phyloP scores from a whole-genome alignment of 768 basidiomycete genomes.

The Lepiota brunneoincarnata region DNA sequence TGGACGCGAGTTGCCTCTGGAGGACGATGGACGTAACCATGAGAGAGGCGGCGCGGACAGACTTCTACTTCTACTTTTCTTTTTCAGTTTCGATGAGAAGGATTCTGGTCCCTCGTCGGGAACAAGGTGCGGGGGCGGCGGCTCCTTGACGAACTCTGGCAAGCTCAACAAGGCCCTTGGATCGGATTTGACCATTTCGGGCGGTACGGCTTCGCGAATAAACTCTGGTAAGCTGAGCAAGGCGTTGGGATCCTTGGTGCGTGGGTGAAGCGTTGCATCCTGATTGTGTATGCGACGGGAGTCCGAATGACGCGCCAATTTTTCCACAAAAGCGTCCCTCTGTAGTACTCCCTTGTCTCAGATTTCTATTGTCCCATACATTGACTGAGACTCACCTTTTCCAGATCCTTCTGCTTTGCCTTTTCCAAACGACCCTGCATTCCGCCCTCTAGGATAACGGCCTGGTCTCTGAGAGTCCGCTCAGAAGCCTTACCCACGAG shows the following conservation, averaged over 20 bases:
- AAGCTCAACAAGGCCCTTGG: slow-evolving; percentile 51
- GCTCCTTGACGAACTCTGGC: slow-evolving; percentile 59
- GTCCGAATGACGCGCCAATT: slow-evolving; percentile 66
- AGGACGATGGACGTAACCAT: slow-evolving; percentile 46
- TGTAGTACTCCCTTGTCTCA: slow-evolving; percentile 23
- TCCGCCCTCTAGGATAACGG: slow-evolving; percentile 62
- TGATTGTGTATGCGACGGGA: slow-evolving; percentile 76
- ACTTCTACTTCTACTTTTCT: slow-evolving; percentile 45
- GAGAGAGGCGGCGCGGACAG: slow-evolving; percentile 59
- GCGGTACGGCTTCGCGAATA: slow-evolving; percentile 51
- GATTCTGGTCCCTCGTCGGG: slow-evolving; percentile 15
- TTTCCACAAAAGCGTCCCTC: slow-evolving; percentile 76
- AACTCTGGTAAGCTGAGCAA: slow-evolving; percentile 61
- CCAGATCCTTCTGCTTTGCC: slow-evolving; percentile 53
- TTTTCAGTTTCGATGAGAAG: slow-evolving; percentile 23
- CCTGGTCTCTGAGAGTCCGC: slow-evolving; percentile 66
- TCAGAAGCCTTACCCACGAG: slow-evolving; percentile 69
- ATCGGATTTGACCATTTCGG: slow-evolving; percentile 26
- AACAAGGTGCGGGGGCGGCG: slow-evolving; percentile 29
- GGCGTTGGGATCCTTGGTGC: slow-evolving; percentile 47
- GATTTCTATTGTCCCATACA: slow-evolving; percentile 6
- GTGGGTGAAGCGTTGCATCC: slow-evolving; percentile 59
- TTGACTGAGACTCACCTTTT: slow-evolving; percentile 47
- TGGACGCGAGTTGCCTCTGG: slow-evolving; percentile 18
- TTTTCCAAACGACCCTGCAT: slow-evolving; percentile 55